A percentile compares a stretch with the other conserved stretches of the same genome.
Evolutionary conservation across 2,329 filamentous ascomycete species (phyloP).

Genomic region (Pseudopithomyces maydicus): DNA sequence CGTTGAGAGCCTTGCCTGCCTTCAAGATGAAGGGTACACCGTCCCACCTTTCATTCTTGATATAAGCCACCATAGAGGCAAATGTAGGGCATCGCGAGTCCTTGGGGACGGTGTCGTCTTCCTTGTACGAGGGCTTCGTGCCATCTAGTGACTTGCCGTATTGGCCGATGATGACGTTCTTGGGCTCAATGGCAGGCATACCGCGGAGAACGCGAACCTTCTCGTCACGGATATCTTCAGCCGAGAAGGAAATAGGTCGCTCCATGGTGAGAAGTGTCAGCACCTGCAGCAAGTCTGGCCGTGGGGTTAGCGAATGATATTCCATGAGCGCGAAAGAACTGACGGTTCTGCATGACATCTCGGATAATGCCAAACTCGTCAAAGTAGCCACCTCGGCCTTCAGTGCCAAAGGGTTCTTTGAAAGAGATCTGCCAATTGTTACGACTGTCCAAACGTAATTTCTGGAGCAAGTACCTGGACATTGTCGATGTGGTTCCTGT

Average conservation of each 20-base stretch:
- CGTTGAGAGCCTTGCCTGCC: conserved; percentile 97
- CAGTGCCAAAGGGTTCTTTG: conserved; percentile 98
- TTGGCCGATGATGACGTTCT: conserved; percentile 99
- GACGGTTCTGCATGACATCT: conserved; percentile 98
- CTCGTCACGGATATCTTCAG: conserved; percentile 97
- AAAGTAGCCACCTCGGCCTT: conserved; percentile 97
- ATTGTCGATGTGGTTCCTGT: conserved; percentile 98
- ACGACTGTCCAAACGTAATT: conserved; percentile 6
- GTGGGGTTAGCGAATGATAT: not conserved
- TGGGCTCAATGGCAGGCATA: conserved; percentile 94
- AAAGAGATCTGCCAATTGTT: conserved; percentile 75
- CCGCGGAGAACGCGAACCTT: conserved; percentile 95
- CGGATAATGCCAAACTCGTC: conserved; percentile 99
- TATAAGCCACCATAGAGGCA: conserved; percentile 95
- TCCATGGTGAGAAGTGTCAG: conserved; percentile 97
- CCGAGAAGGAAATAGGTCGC: conserved; percentile 95
- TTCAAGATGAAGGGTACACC: conserved; percentile 99
- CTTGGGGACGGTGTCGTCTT: conserved; percentile 97
- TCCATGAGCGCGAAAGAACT: conserved; percentile 27
- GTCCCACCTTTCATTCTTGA: conserved; percentile 99
- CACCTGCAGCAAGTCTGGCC: conserved; percentile 82
- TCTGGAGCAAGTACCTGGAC: conserved; percentile 65
- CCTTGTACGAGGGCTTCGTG: conserved; percentile 96
- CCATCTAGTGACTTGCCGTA: conserved; percentile 96
- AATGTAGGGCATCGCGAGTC: conserved; percentile 98